Percentiles rank a stretch among this genome's conserved stretches.
Conservation (phyloP, 2,329 filamentous ascomycete genomes). For the Cercospora brassicicola region DNA sequence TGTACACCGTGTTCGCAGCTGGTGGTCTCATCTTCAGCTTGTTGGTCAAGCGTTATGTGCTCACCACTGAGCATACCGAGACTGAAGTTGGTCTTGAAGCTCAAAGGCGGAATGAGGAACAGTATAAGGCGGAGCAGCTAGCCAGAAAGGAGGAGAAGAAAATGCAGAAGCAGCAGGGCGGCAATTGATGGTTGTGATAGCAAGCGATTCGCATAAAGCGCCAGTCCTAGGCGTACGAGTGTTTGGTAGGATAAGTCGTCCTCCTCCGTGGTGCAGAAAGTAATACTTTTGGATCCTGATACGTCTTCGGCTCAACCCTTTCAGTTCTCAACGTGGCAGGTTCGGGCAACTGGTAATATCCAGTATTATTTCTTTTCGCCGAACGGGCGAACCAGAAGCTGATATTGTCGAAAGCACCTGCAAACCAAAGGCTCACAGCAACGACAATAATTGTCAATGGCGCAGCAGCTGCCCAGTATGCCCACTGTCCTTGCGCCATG, state of each 20-base stretch:
- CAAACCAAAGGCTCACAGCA: constrained; percentile 17
- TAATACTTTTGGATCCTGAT: background rate
- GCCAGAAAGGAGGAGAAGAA: background rate
- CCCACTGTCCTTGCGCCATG: constrained; percentile 15
- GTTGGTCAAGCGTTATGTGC: background rate
- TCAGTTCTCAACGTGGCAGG: background rate
- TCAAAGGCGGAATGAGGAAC: background rate
- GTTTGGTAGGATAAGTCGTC: constrained; percentile 7
- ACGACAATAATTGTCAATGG: constrained; percentile 14
- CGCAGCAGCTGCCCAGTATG: constrained; percentile 15
- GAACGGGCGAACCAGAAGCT: constrained; percentile 9
- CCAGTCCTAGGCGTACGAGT: background rate
- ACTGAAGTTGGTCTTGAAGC: background rate
- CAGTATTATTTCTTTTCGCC: background rate
- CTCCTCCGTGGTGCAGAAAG: background rate
- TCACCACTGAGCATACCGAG: background rate
- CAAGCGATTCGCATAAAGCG: background rate
- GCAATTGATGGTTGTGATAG: background rate
- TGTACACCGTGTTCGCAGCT: background rate
- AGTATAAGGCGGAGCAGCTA: background rate
- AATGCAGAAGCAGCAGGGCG: background rate
- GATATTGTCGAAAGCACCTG: constrained; percentile 13
- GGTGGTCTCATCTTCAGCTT: background rate
- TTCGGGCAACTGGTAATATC: background rate
- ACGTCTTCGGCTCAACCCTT: background rate